These are phyloP conservation scores for Penstemon eatonii DNA, from an alignment of 257 asterid genomes.

Conservation along the genomic window DNA sequence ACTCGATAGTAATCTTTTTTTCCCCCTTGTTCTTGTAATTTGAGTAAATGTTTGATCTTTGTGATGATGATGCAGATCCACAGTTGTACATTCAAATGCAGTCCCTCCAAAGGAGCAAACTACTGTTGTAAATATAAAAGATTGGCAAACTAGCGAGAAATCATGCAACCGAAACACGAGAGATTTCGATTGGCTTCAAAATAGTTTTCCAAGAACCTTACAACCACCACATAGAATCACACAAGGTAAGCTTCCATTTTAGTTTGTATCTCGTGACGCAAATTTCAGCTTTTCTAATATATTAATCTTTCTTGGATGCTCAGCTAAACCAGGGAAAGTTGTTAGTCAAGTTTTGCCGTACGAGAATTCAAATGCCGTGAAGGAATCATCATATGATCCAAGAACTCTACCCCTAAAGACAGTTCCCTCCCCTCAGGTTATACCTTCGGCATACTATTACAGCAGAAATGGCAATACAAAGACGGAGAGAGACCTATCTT, in stretches of 20 bases:
- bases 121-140: slow-evolving; percentile 34
- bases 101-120: slow-evolving; percentile 50
- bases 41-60: not conserved
- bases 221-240: slow-evolving; percentile 57
- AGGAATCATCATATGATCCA: too few species aligned
- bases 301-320: too few species aligned
- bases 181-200: slow-evolving; percentile 46
- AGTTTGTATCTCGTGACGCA: too few species aligned
- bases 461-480: too few species aligned
- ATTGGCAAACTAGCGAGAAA: slow-evolving; percentile 51
- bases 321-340: too few species aligned
- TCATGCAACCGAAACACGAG: slow-evolving; percentile 41
- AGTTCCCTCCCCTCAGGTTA: too few species aligned
- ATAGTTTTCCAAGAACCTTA: slow-evolving; percentile 43
- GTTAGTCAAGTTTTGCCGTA: too few species aligned
- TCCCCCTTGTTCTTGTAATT: not conserved
- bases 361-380: too few species aligned
- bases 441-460: too few species aligned
- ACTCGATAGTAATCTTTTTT: not conserved
- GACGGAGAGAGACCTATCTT: too few species aligned
- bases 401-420: too few species aligned
- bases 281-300: too few species aligned
- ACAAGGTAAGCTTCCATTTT: slow-evolving; percentile 38
- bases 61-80: slow-evolving; percentile 46
- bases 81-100: slow-evolving; percentile 62